Evolutionary conservation across 352 stramenopile genomes (phyloP), one percentile per base, ranked within the genome.

Genomic region (Phytopythium delawarense): DNA sequence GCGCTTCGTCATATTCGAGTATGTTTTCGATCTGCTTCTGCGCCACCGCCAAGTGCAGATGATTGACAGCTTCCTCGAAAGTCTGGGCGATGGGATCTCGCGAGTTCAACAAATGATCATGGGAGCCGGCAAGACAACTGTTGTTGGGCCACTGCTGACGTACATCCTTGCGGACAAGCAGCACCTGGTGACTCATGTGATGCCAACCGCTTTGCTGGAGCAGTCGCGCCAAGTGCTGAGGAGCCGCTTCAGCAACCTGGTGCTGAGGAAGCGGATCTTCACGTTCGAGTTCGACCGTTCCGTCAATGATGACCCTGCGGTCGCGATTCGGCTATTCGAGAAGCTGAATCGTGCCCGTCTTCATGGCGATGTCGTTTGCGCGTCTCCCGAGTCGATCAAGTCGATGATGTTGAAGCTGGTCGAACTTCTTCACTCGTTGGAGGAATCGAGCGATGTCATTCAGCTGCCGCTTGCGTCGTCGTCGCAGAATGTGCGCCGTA

Each of bases 71-170:
- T 99, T 99, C 74, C 89, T 98, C 64, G 72, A 72, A n/a, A 97
- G 87, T 49, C 72, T 96, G 18, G 62, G 62, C 8, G 73, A 71
- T n/a, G 88, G 86, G 15, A 66, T 90, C 44, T 96, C 89, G 1
- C 76, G 84, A 32, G 88, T 96, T 13, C 84, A 97, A 56, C 91
- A 99, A 87, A 99, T 99, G 98, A 99, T 99, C 76, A 99, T 99
- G 98, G 98, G 98, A 25, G 97, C 96, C 5, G 98, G 98, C 25
- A 99, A 99, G 75, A 99, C 98, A 1, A 99, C 97, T 4, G 98
- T 99, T 3, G 97, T 99, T 13, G 97, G 96, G 7, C 98, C 98
- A 42, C 74, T 99, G 37, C 80, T 99, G 65, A 98, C 97, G 7
- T 97, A 99, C 61, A 98, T 99, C 59, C 89, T 99, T 23, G 80